phyloP scores from a whole-genome alignment of 164 flowering plant genomes.

The Santalum album region DNA sequence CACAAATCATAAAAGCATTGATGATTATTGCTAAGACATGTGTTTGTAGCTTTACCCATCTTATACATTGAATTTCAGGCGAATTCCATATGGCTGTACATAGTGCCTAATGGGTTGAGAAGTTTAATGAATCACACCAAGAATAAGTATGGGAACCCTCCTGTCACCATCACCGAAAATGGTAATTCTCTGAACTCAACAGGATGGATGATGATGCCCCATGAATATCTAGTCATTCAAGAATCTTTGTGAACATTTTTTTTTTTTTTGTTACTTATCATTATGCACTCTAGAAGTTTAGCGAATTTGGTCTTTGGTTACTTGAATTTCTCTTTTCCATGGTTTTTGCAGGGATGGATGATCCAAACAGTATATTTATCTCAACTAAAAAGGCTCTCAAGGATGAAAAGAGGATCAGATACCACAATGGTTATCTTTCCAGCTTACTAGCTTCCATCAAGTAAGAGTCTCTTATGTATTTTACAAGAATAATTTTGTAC shows the following conservation, averaged over 20 bases:
- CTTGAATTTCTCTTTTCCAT: neutral
- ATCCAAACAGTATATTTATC: slow-evolving; percentile 46
- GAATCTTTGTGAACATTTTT: neutral
- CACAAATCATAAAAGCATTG: too few species aligned
- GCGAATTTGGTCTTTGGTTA: too few species aligned
- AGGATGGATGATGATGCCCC: neutral
- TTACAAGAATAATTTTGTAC: too few species aligned
- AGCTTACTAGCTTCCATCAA: slow-evolving; percentile 67
- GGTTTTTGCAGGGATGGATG: slow-evolving; percentile 79
- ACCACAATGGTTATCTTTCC: slow-evolving; percentile 67
- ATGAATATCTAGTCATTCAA: neutral
- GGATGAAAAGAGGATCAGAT: slow-evolving; percentile 81
- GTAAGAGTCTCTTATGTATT: slow-evolving; percentile 25
- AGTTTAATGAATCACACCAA: slow-evolving; percentile 82
- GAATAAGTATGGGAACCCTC: slow-evolving; percentile 72
- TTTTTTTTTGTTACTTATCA: neutral
- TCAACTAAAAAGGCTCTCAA: slow-evolving; percentile 58
- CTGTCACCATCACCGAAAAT: slow-evolving; percentile 77
- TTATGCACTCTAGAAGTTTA: too few species aligned
- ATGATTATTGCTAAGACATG: too few species aligned
- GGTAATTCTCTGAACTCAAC: slow-evolving; percentile 27
- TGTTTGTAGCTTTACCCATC: too few species aligned
- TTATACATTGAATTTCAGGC: slow-evolving; percentile 46
- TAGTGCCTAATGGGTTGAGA: slow-evolving; percentile 78
- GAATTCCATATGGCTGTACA: slow-evolving; percentile 78